Conservation (phyloP, 495 filamentous ascomycete species). For the Rostrohypoxylon terebratum region DNA sequence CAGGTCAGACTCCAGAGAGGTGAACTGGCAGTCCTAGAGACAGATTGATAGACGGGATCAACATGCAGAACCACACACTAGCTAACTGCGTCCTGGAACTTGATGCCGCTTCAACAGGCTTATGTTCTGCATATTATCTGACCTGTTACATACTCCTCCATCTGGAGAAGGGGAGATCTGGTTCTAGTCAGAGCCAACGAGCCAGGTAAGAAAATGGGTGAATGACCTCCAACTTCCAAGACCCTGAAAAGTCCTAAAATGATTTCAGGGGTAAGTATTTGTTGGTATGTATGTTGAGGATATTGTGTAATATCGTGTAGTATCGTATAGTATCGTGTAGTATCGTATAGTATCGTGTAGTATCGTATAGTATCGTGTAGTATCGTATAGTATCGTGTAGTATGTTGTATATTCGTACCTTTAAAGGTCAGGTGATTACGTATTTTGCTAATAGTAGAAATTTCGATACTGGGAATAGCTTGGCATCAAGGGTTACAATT, state of each 20-base stretch:
- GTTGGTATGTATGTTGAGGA: background rate
- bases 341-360: background rate
- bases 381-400: background rate
- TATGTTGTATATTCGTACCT: background rate
- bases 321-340: background rate
- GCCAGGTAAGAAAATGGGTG: background rate
- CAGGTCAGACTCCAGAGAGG: background rate
- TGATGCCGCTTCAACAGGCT: slow-evolving; percentile 24
- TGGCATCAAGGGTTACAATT: background rate
- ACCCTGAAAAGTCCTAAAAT: background rate
- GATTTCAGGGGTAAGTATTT: background rate
- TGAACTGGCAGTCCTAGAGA: slow-evolving; percentile 16
- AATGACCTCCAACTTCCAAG: background rate
- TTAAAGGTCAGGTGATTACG: slow-evolving; percentile 16
- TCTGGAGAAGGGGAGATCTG: slow-evolving; percentile 24
- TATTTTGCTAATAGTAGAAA: background rate
- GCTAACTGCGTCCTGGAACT: slow-evolving; percentile 8
- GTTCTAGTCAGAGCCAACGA: background rate
- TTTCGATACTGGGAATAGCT: background rate
- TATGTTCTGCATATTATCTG: slow-evolving; percentile 41
- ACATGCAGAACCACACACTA: slow-evolving; percentile 8
- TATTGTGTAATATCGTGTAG: background rate
- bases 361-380: background rate
- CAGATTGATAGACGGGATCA: slow-evolving; percentile 37
- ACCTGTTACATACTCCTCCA: slow-evolving; percentile 1